Conservation (phyloP, 768 basidiomycete species). For the Holtermanniella nyarrowii region DNA sequence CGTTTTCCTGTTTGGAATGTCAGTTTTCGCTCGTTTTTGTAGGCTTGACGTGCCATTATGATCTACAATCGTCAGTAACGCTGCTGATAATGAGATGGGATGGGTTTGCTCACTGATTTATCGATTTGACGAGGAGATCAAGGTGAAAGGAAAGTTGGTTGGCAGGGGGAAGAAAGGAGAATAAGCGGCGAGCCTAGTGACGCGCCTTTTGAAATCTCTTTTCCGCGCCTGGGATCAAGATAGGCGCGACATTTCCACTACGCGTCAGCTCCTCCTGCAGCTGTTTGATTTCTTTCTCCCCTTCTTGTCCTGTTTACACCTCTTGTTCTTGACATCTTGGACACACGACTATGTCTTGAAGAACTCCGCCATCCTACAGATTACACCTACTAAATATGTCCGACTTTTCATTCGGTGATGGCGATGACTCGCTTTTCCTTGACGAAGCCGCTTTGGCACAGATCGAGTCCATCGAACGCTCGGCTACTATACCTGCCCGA, state of each 20-base stretch:
- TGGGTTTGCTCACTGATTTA: no score
- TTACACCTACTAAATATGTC: constrained; percentile 18
- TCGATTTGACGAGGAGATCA: no score
- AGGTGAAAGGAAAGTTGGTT: no score
- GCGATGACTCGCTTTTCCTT: constrained; percentile 25
- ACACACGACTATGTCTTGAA: neutral
- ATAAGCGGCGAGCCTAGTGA: neutral
- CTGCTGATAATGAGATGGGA: no score
- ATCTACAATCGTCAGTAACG: no score
- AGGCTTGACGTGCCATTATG: no score
- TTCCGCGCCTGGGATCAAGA: neutral
- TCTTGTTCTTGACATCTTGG: neutral
- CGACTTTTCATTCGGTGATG: constrained; percentile 28
- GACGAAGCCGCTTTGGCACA: constrained; percentile 29
- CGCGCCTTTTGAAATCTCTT: neutral
- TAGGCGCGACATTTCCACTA: neutral
- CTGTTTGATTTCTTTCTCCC: neutral
- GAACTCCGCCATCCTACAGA: neutral
- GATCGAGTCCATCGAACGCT: constrained; percentile 27
- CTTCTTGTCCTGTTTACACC: neutral
- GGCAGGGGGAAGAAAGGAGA: neutral
- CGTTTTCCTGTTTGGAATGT: neutral
- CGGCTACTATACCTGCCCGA: no score
- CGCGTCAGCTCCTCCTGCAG: neutral
- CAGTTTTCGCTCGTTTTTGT: no score